Evolutionary conservation across 2,329 filamentous ascomycete genomes (phyloP).

Genomic region (Trichoderma simmonsii): DNA sequence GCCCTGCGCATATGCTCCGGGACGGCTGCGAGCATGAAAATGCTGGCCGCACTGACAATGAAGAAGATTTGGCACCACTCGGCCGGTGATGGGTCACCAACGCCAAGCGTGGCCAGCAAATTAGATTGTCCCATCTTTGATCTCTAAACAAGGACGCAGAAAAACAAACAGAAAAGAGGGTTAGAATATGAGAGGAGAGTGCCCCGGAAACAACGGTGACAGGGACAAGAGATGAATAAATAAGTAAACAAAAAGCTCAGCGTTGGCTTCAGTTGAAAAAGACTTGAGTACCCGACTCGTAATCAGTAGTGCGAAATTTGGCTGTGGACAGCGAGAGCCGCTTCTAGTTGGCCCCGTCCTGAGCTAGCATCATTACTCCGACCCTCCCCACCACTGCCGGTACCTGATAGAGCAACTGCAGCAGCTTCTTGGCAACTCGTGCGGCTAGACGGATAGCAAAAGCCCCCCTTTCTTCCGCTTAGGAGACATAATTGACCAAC

Average conservation of each 20-base stretch:
- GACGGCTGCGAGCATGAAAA: conserved; percentile 43
- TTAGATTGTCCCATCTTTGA: not conserved
- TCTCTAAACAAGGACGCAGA: too few species aligned
- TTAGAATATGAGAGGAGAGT: not conserved
- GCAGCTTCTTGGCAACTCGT: not conserved
- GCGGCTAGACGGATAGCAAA: not conserved
- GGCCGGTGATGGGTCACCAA: conserved; percentile 25
- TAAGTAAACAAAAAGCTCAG: not conserved
- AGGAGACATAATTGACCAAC: not conserved
- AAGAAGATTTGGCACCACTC: conserved; percentile 48
- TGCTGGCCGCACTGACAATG: conserved; percentile 38
- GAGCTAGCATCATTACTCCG: not conserved
- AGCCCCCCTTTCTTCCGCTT: not conserved
- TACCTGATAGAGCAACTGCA: not conserved
- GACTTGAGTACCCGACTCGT: not conserved
- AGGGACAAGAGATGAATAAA: not conserved
- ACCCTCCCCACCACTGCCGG: not conserved
- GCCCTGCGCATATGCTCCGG: conserved; percentile 44
- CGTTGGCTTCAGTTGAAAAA: not conserved
- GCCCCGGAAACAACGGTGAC: not conserved
- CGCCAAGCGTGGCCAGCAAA: not conserved
- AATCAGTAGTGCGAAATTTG: not conserved
- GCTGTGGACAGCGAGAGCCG: not conserved
- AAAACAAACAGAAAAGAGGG: too few species aligned
- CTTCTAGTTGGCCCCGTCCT: not conserved